Conservation (phyloP, 2,329 filamentous ascomycete genomes). For the Trichoderma sp. region DNA sequence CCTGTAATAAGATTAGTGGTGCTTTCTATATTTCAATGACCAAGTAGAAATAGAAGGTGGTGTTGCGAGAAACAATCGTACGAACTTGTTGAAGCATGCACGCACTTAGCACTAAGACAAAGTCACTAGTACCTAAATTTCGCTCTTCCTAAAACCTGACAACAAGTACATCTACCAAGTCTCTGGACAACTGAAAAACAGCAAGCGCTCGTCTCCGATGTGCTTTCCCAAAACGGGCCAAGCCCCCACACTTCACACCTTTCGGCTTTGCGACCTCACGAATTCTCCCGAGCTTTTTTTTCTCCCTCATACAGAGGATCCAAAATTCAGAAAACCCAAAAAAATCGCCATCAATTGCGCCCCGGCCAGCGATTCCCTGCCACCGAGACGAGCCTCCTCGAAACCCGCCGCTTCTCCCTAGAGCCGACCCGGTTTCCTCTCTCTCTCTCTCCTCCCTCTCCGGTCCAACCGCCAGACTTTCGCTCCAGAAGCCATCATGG, state of each 20-base stretch:
- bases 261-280: conserved; percentile 37
- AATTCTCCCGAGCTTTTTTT: conserved; percentile 53
- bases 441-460: background rate
- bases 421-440: background rate
- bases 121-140: background rate
- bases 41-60: background rate
- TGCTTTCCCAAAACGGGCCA: conserved; percentile 33
- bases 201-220: conserved; percentile 13
- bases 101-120: background rate
- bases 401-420: background rate
- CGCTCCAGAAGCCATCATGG: conserved; percentile 29
- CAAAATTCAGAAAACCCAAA: conserved; percentile 15
- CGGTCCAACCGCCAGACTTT: conserved; percentile 12
- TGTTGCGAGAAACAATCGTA: background rate
- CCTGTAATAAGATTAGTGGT: background rate
- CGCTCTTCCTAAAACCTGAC: background rate
- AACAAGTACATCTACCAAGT: background rate
- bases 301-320: conserved; percentile 31
- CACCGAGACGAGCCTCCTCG: conserved; percentile 12
- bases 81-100: background rate
- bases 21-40: background rate
- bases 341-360: conserved; percentile 40
- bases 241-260: conserved; percentile 28
- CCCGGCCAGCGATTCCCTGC: conserved; percentile 8
- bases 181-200: background rate